A percentile compares a stretch with the other conserved stretches of the same genome.
Conservation (phyloP, 2,329 filamentous ascomycete genomes). For the Didymella arachidicola region DNA sequence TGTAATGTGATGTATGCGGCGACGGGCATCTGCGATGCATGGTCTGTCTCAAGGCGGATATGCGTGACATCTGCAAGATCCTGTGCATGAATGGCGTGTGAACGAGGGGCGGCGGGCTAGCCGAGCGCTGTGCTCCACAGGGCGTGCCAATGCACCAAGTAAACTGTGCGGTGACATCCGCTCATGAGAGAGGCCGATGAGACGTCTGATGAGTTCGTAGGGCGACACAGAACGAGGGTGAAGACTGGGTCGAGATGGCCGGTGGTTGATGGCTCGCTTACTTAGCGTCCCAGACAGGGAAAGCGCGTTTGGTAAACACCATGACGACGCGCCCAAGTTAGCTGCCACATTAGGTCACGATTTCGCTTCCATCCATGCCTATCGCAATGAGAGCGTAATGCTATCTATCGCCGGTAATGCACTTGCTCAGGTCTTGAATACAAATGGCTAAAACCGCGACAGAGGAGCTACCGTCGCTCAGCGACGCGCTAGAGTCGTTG, state of each 20-base stretch:
- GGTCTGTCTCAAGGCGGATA: slow-evolving; percentile 44
- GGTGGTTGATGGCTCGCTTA: slow-evolving; percentile 31
- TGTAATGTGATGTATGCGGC: slow-evolving; percentile 43
- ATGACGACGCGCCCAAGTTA: slow-evolving; percentile 33
- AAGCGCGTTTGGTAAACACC: slow-evolving; percentile 40
- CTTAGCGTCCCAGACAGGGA: slow-evolving; percentile 29
- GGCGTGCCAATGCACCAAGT: slow-evolving; percentile 4
- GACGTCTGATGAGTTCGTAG: slow-evolving; percentile 12
- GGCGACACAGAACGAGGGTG: slow-evolving; percentile 30
- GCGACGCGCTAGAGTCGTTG: slow-evolving; percentile 48
- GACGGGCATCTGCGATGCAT: slow-evolving; percentile 37
- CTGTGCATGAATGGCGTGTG: slow-evolving; percentile 40
- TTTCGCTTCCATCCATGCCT: slow-evolving; percentile 32
- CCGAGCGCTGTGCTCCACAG: slow-evolving; percentile 27
- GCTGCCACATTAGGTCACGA: slow-evolving; percentile 14
- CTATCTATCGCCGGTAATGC: slow-evolving; percentile 42
- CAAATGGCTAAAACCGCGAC: slow-evolving; percentile 34
- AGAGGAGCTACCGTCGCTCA: slow-evolving; percentile 42
- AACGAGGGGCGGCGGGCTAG: slow-evolving; percentile 31
- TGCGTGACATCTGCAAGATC: slow-evolving; percentile 52
- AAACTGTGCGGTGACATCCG: slow-evolving; percentile 19
- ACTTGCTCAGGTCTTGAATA: slow-evolving; percentile 12
- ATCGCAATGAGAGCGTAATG: slow-evolving; percentile 38
- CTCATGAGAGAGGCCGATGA: slow-evolving; percentile 18
- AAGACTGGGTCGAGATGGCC: slow-evolving; percentile 9